Evolutionary conservation across 129 eudicot species (phyloP), one percentile per base, ranked within the genome.

Genomic region (Deinandra increscens): DNA sequence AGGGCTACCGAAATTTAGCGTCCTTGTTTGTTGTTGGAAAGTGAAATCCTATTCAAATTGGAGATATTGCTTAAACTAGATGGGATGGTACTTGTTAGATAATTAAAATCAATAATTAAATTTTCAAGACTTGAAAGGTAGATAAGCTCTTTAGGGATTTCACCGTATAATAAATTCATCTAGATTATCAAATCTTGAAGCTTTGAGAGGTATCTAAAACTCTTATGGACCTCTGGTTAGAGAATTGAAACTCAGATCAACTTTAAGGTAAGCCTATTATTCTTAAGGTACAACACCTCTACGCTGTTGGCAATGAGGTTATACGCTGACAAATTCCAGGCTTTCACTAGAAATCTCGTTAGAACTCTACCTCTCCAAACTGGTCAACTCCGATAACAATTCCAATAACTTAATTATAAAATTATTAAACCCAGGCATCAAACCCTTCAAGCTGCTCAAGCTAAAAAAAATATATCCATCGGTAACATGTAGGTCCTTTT

Each of bases 181-280:
- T 93, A 89, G 34, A 85, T 61, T 0, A 94, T 89, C 71, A 94
- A 66, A 84, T 94, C 97, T 53, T 75, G 69, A 4, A 94, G 91
- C 59, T 82, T 80, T 3, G 96, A 77, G 39, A 94, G 70, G 6
- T 86, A 83, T n/a, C 88, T 86, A 54, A 94, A 85, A 70, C 88
- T 83, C 6, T 83, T 13, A 3, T 97, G 97, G 15, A 94, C 89
- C 4, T 23, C 66, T n/a, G 43, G 69, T 80, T 12, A 94, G 76
- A 15, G 68, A 75, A 75, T 94, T 94, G 55, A 94, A 89, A 64
- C 99, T 94, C 34, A 94, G 85, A 85, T 94, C 99, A 78, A 94
- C 96, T 0, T 97, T 85, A 20, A 74, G 1, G 71, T 68, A 26
- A 89, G 71, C 56, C 50, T 34, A 62, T 94, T 94, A 20, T 94